Conservation (phyloP, 192 early-diverging fungal genomes). For the Rhizoclosmatium sp. region DNA sequence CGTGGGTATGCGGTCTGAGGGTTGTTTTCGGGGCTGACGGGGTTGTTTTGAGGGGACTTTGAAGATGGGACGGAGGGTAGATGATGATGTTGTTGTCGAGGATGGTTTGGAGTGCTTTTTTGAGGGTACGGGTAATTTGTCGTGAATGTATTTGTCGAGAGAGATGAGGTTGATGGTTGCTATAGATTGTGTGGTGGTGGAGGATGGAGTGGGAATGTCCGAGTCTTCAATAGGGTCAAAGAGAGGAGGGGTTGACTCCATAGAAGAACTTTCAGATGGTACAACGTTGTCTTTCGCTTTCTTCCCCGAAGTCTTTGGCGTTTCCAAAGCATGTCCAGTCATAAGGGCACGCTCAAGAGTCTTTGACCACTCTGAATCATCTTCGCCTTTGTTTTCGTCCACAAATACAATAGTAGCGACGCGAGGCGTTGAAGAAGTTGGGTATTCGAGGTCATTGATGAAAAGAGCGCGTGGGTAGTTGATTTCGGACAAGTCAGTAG, state of each 20-base stretch:
- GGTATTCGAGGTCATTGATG: background rate
- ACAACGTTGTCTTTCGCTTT: background rate
- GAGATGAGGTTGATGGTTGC: background rate
- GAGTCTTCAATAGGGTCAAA: background rate
- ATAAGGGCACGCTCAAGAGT: background rate
- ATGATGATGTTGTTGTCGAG: background rate
- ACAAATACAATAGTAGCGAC: background rate
- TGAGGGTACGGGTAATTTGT: background rate
- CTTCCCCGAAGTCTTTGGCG: background rate
- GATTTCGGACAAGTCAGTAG: background rate
- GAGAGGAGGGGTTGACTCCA: background rate
- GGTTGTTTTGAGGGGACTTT: constrained; percentile 12
- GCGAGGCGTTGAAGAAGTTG: background rate
- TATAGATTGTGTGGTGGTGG: background rate
- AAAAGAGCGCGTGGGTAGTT: background rate
- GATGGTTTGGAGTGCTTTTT: background rate
- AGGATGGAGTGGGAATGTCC: background rate
- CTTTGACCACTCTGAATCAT: constrained; percentile 6
- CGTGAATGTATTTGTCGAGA: constrained; percentile 16
- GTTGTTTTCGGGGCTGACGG: background rate
- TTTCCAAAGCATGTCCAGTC: background rate
- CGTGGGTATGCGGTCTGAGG: background rate
- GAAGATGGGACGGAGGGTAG: background rate
- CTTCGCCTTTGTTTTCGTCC: constrained; percentile 8
- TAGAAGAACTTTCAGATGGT: background rate